These are phyloP conservation scores for Aphanomyces invadans DNA, from an alignment of 352 stramenopile species.

Conservation along the genomic window DNA sequence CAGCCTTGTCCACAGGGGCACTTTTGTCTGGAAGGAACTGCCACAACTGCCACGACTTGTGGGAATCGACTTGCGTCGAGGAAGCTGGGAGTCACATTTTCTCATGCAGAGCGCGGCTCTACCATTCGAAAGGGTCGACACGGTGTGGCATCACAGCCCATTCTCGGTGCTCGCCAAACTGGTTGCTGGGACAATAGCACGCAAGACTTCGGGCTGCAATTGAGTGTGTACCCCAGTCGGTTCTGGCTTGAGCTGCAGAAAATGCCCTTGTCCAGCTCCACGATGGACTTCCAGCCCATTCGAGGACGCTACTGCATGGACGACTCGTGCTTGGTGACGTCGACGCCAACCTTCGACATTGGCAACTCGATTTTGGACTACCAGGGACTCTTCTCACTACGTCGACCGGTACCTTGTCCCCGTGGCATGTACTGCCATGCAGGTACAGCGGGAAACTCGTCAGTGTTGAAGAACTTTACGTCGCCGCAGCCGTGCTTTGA, in stretches of 20 bases:
- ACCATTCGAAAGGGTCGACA: slow-evolving; percentile 38
- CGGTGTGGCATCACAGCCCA: slow-evolving; percentile 26
- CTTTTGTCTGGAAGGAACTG: slow-evolving; percentile 94
- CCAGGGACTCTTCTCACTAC: slow-evolving; percentile 60
- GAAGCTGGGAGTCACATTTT: slow-evolving; percentile 33
- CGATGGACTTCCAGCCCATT: slow-evolving; percentile 57
- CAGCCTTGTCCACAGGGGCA: slow-evolving; percentile 92
- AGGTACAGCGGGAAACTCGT: slow-evolving; percentile 68
- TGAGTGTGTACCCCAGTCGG: slow-evolving; percentile 63
- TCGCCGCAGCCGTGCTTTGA: slow-evolving; percentile 82
- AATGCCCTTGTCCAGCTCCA: slow-evolving; percentile 76
- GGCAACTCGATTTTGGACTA: slow-evolving; percentile 84
- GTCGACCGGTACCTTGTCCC: slow-evolving; percentile 81
- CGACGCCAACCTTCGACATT: slow-evolving; percentile 62
- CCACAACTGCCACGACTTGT: slow-evolving; percentile 89
- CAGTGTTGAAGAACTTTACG: slow-evolving; percentile 84
- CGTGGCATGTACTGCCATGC: slow-evolving; percentile 84
- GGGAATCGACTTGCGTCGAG: slow-evolving; percentile 35
- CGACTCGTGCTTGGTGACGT: slow-evolving; percentile 80
- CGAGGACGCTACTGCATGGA: slow-evolving; percentile 93
- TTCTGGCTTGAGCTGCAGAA: slow-evolving; percentile 93
- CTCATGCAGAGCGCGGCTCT: slow-evolving; percentile 32
- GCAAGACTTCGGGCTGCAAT: slow-evolving; percentile 91
- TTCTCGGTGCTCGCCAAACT: slow-evolving; percentile 64
- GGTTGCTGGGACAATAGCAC: slow-evolving; percentile 95